These are phyloP conservation scores for Carex pumila DNA, from an alignment of 176 grass and related monocot species.

Conservation along the genomic window DNA sequence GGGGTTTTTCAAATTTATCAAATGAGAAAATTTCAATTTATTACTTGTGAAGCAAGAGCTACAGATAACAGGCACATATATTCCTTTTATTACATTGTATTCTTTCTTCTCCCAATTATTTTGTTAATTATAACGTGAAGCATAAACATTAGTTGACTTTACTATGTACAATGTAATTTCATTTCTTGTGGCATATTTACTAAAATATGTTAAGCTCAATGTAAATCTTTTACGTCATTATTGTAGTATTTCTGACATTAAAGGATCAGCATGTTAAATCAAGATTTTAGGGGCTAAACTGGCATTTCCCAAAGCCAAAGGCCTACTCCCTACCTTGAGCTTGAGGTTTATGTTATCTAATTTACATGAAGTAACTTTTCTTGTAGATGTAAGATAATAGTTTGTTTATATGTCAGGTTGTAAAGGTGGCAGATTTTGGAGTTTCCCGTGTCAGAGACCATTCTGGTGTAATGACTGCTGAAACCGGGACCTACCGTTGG, in stretches of 20 bases:
- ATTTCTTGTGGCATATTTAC: neutral
- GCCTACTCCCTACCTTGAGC: neutral
- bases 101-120: neutral
- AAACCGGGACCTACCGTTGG: constrained; percentile 89
- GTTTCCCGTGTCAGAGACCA: constrained; percentile 76
- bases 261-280: neutral
- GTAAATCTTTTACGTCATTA: neutral
- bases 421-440: constrained; percentile 89
- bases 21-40: neutral
- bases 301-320: neutral
- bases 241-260: neutral
- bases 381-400: neutral
- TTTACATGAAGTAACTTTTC: neutral
- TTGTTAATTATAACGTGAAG: constrained; percentile 1
- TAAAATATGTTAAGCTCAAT: neutral
- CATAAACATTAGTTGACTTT: neutral
- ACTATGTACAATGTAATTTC: neutral
- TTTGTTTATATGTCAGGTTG: constrained; percentile 42
- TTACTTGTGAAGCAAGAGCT: neutral
- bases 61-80: neutral
- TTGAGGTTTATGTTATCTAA: neutral
- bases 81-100: neutral
- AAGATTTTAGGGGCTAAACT: neutral
- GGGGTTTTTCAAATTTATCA: neutral
- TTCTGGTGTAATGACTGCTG: constrained; percentile 85